These are phyloP conservation scores for Polytrichum formosum DNA, from an alignment of 225 moss, liverwort and hornwort genomes.

Conservation along the genomic window DNA sequence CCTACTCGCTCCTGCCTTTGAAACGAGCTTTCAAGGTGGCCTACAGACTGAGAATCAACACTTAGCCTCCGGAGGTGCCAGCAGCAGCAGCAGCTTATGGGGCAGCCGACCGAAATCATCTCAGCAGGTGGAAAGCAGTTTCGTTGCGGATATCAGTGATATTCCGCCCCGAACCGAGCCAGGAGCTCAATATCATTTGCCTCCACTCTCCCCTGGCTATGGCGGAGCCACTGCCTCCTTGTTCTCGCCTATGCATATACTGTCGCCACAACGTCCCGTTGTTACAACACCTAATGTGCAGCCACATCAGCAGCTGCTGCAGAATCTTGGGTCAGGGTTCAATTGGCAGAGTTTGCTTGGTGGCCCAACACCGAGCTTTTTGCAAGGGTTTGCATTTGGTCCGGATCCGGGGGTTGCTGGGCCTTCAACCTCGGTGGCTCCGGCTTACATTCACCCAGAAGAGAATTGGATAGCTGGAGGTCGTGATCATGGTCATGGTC, in stretches of 20 bases:
- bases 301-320: slow-evolving; percentile 20
- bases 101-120: neutral
- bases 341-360: slow-evolving; percentile 42
- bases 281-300: slow-evolving; percentile 12
- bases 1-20: slow-evolving; percentile 23
- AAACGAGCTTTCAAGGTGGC: slow-evolving; percentile 29
- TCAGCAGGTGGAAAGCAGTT: slow-evolving; percentile 11
- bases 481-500: slow-evolving; percentile 28
- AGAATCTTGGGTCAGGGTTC: slow-evolving; percentile 19
- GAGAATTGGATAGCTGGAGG: slow-evolving; percentile 36
- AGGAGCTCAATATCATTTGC: slow-evolving; percentile 27
- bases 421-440: slow-evolving; percentile 35
- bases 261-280: slow-evolving; percentile 22
- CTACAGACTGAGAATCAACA: slow-evolving; percentile 22
- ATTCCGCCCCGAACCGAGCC: slow-evolving; percentile 18
- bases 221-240: slow-evolving; percentile 27
- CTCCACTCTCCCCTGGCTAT: slow-evolving; percentile 29
- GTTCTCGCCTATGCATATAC: slow-evolving; percentile 45
- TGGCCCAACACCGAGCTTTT: slow-evolving; percentile 26
- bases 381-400: slow-evolving; percentile 42
- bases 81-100: neutral
- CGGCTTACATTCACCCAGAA: slow-evolving; percentile 19
- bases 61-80: slow-evolving; percentile 5
- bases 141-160: slow-evolving; percentile 17
- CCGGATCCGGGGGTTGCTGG: slow-evolving; percentile 26